Evolutionary conservation across 2,329 filamentous ascomycete genomes (phyloP), one percentile per base, ranked within the genome.

Genomic region (Pestalotiopsis sp.): DNA sequence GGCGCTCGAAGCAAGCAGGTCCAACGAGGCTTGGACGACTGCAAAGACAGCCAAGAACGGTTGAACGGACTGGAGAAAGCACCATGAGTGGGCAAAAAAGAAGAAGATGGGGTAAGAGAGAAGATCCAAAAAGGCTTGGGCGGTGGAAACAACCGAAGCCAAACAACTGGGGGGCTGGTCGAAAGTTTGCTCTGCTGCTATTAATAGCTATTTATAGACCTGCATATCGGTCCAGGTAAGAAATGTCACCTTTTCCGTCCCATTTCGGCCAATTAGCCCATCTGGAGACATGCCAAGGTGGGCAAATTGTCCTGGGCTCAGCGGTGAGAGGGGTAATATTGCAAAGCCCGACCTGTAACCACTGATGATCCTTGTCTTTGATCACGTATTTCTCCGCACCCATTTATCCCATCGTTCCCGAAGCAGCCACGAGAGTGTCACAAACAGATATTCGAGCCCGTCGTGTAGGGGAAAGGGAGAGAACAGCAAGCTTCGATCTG

Each of bases 141-240:
- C 6, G 31, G 7, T 52, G 45, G 45, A 52, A 52, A 9, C 14
- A 52, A 13, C 62, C 62, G 62, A 36, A 64, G 62, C 41, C 62
- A 41, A 52, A 52, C 38, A 31, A 41, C 23, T 38, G 5, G n/a
- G 23, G 20, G n/a, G 45, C n/a, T n/a, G n/a, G n/a, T n/a, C 45
- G 17, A 52, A 20, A 36, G 31, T 36, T 36, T 36, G 31, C 31
- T 52, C 17, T 52, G 71, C 69, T 73, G 73, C 76, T 77, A 78
- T 74, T 74, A 75, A 77, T 77, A 77, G 74, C 73, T 77, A 78
- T 77, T 76, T 73, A 74, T 78, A 78, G 76, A 58, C 49, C 13
- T 57, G 49, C 63, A 65, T 55, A 23, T 55, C 31, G 23, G 52
- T 45, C 63, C 23, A n/a, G 55, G 55, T 23, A 58, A 20, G 20